Percentiles rank a stretch among this genome's conserved stretches.
Conservation (phyloP, 768 basidiomycete species). For the Royoungia palumana region DNA sequence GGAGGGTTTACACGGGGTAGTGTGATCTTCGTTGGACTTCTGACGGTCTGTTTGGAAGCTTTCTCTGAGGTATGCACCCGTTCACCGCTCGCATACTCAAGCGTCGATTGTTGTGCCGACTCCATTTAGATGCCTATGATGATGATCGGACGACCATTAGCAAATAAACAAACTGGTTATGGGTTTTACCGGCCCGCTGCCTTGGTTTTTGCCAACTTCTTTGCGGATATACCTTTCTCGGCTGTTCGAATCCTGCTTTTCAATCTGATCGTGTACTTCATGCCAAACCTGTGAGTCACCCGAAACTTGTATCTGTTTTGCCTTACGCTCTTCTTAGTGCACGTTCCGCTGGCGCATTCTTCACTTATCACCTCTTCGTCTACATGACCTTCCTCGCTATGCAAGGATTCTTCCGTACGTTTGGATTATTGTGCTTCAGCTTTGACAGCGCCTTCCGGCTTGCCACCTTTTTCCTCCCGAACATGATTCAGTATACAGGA, state of each 20-base stretch:
- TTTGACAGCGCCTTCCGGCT: conserved; percentile 54
- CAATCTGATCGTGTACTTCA: conserved; percentile 68
- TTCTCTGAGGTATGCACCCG: conserved; percentile 56
- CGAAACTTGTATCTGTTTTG: conserved; percentile 13
- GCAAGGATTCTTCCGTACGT: conserved; percentile 82
- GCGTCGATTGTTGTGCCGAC: conserved; percentile 1
- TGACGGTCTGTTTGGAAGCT: conserved; percentile 68
- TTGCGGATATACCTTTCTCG: conserved; percentile 70
- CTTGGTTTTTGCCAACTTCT: conserved; percentile 59
- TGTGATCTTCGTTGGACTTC: conserved; percentile 68
- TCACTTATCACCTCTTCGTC: conserved; percentile 62
- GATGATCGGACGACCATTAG: conserved; percentile 77
- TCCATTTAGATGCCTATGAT: conserved; percentile 58
- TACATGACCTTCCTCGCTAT: conserved; percentile 66
- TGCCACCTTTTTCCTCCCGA: conserved; percentile 69
- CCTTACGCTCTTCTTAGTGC: conserved; percentile 17
- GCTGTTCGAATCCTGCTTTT: conserved; percentile 55
- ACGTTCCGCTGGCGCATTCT: conserved; percentile 42
- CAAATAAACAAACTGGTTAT: conserved; percentile 64
- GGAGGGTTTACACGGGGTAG: conserved; percentile 88
- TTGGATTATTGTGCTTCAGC: conserved; percentile 55
- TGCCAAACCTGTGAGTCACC: conserved; percentile 45
- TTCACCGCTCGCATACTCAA: not conserved
- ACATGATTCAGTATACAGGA: conserved; percentile 69
- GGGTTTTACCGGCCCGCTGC: conserved; percentile 67